Evolutionary conservation across 2,329 filamentous ascomycete genomes (phyloP).

Genomic region (Botrytis porri): DNA sequence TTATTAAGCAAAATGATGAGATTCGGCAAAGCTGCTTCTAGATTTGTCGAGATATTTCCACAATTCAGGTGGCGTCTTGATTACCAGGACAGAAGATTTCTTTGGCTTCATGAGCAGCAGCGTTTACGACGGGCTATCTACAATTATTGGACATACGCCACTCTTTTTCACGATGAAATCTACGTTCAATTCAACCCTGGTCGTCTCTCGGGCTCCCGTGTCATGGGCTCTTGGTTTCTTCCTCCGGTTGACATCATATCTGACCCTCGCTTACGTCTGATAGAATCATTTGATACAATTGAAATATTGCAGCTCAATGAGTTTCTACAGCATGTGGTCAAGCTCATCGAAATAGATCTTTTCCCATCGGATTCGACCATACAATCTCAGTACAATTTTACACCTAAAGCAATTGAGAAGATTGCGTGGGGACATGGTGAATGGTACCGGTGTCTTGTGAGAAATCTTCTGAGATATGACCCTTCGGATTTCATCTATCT

Average conservation of each 20-base stretch:
- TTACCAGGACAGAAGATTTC: conserved; percentile 34
- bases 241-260: conserved; percentile 26
- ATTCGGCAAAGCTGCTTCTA: conserved; percentile 34
- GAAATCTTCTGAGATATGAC: conserved; percentile 33
- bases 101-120: conserved; percentile 31
- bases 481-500: conserved; percentile 34
- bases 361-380: conserved; percentile 36
- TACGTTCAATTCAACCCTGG: conserved; percentile 33
- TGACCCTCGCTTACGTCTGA: conserved; percentile 33
- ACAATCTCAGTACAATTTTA: conserved; percentile 31
- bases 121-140: conserved; percentile 36
- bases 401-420: conserved; percentile 28
- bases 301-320: conserved; percentile 36
- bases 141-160: conserved; percentile 37
- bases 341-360: conserved; percentile 33
- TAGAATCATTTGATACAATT: conserved; percentile 32
- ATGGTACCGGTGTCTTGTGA: conserved; percentile 29
- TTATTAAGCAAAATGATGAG: conserved; percentile 35
- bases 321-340: conserved; percentile 32
- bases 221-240: not conserved
- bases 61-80: conserved; percentile 36
- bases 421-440: conserved; percentile 36
- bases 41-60: conserved; percentile 37
- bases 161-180: conserved; percentile 35
- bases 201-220: not conserved